Percentiles rank a stretch among this genome's conserved stretches.
Evolutionary conservation across 345 rosid genomes (phyloP).

Genomic region (Syzygium aromaticum): DNA sequence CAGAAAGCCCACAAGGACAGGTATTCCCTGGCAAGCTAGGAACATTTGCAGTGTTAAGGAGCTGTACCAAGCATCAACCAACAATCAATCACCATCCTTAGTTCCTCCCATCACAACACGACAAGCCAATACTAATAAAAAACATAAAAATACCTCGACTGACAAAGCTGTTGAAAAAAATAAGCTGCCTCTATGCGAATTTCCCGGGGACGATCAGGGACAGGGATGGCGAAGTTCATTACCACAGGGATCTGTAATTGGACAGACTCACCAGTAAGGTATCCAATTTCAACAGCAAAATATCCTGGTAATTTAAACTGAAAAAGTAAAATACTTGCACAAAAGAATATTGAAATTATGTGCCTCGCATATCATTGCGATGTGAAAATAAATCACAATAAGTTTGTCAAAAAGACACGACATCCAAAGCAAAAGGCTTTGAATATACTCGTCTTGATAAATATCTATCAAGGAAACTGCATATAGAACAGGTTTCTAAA

Average conservation of each 20-base stretch:
- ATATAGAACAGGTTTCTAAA: not conserved
- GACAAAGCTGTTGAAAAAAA: slow-evolving; percentile 94
- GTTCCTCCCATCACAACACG: not conserved
- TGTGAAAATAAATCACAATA: not conserved
- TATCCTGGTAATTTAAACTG: not conserved
- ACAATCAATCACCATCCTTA: slow-evolving; percentile 15
- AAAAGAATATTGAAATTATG: not conserved
- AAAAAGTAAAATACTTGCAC: not conserved
- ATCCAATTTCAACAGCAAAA: not conserved
- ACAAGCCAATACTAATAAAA: not conserved
- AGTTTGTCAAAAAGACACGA: not conserved
- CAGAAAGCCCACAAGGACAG: slow-evolving; percentile 86
- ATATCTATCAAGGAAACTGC: not conserved
- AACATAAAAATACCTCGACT: slow-evolving; percentile 53
- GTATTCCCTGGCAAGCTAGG: slow-evolving; percentile 95
- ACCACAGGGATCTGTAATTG: slow-evolving; percentile 69
- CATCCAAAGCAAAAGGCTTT: not conserved
- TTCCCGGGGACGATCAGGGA: slow-evolving; percentile 77
- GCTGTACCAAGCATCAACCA: slow-evolving; percentile 39
- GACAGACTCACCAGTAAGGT: not conserved
- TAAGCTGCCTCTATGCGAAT: slow-evolving; percentile 93
- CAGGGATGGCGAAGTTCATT: slow-evolving; percentile 67
- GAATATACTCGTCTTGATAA: not conserved
- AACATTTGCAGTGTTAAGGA: slow-evolving; percentile 97
- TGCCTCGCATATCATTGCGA: not conserved